phyloP scores from a whole-genome alignment of 2,329 filamentous ascomycete species.

The Colletotrichum tropicale region DNA sequence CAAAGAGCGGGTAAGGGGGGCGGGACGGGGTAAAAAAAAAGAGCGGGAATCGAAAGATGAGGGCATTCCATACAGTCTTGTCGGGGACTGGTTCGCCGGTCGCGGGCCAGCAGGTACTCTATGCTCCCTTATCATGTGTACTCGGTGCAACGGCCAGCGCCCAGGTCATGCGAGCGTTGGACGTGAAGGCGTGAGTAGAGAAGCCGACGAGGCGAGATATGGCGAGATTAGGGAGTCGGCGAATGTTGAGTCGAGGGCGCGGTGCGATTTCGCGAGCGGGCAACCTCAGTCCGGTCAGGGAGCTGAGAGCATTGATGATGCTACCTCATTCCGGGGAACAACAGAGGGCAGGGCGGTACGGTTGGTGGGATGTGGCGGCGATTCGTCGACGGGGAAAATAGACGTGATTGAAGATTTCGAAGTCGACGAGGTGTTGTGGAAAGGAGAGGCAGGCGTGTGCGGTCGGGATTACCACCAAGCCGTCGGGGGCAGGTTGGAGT shows the following conservation, averaged over 20 bases:
- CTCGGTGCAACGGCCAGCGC: constrained; percentile 12
- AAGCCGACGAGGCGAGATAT: not conserved
- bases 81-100: constrained; percentile 62
- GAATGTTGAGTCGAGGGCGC: constrained; percentile 9
- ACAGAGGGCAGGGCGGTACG: not conserved
- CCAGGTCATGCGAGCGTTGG: constrained; percentile 20
- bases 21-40: constrained; percentile 17
- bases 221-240: constrained; percentile 4
- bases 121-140: constrained; percentile 57
- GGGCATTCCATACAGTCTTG: constrained; percentile 52
- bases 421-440: not conserved
- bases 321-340: constrained; percentile 61
- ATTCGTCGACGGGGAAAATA: not conserved
- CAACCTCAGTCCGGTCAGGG: constrained; percentile 62
- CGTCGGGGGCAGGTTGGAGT: constrained; percentile 9
- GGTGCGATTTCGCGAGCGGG: constrained; percentile 16
- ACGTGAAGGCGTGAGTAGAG: not conserved
- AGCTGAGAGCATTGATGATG: constrained; percentile 59
- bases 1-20: constrained; percentile 5
- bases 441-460: constrained; percentile 2
- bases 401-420: not conserved
- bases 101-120: constrained; percentile 63
- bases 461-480: constrained; percentile 7
- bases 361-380: not conserved
- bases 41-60: constrained; percentile 10